Evolutionary conservation across 1,284 basidiomycete genomes (phyloP).

Genomic region (Austroboletus niveus): DNA sequence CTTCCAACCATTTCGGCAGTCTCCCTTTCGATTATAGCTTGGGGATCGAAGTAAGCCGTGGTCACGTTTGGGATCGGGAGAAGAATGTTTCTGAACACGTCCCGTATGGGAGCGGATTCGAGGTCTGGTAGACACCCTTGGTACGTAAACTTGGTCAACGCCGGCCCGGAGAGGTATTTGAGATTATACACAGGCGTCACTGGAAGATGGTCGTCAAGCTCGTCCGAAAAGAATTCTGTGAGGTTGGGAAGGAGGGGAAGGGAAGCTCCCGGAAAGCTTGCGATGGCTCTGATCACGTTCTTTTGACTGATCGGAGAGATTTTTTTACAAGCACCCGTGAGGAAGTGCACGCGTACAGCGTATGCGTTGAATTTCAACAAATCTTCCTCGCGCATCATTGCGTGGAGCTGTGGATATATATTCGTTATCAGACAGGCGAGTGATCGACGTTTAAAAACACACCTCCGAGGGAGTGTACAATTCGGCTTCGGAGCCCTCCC

Average conservation of each 20-base stretch:
- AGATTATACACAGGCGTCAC: conserved; percentile 8
- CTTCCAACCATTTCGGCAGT: conserved; percentile 8
- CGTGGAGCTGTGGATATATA: conserved; percentile 1
- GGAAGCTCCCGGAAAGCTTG: conserved; percentile 3
- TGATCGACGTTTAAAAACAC: neutral
- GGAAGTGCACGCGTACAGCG: conserved; percentile 11
- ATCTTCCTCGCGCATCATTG: conserved; percentile 11
- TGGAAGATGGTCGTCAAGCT: neutral
- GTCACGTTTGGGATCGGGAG: neutral
- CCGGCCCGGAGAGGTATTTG: conserved; percentile 9
- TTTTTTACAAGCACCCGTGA: conserved; percentile 6
- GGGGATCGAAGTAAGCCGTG: neutral
- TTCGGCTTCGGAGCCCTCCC: conserved; percentile 1
- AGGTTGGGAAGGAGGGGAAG: conserved; percentile 19
- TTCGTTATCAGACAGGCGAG: neutral
- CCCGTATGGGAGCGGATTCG: neutral
- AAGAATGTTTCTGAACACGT: neutral
- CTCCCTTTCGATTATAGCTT: neutral
- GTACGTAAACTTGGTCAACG: conserved; percentile 9
- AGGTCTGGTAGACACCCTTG: neutral
- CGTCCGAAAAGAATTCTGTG: conserved; percentile 16
- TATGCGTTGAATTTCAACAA: conserved; percentile 15
- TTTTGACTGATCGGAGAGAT: conserved; percentile 3
- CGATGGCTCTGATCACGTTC: conserved; percentile 8
- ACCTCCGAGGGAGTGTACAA: conserved; percentile 1